Evolutionary conservation across 306 rosid genomes (phyloP).

Genomic region (Quercus engelmannii): DNA sequence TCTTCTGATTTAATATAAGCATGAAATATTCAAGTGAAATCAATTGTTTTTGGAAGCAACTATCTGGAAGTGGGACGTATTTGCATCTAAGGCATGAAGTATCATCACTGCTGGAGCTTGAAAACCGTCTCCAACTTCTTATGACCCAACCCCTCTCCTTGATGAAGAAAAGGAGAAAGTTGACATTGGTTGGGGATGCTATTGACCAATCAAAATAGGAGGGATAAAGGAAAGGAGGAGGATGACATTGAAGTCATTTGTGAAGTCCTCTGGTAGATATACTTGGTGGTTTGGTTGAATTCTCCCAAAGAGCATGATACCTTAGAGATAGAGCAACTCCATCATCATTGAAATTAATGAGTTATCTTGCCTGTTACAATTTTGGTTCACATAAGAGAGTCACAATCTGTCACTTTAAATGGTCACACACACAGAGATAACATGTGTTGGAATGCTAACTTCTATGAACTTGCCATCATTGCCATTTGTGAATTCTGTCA

Average conservation of each 20-base stretch:
- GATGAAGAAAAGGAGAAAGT: background rate
- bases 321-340: background rate
- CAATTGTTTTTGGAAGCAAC: background rate
- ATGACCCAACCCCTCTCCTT: background rate
- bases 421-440: background rate
- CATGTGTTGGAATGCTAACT: background rate
- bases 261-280: background rate
- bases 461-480: background rate
- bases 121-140: background rate
- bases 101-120: background rate
- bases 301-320: background rate
- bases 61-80: too few relatives aligned
- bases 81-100: background rate
- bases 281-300: background rate
- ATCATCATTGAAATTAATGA: background rate
- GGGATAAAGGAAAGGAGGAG: background rate
- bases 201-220: background rate
- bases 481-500: background rate
- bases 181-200: background rate
- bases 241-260: background rate
- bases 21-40: background rate
- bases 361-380: background rate
- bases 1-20: background rate
- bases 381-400: background rate
- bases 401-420: too few relatives aligned